Base-by-base conservation (phyloP, 2,329 filamentous ascomycete species). In the Verruconis gallopava region DNA sequence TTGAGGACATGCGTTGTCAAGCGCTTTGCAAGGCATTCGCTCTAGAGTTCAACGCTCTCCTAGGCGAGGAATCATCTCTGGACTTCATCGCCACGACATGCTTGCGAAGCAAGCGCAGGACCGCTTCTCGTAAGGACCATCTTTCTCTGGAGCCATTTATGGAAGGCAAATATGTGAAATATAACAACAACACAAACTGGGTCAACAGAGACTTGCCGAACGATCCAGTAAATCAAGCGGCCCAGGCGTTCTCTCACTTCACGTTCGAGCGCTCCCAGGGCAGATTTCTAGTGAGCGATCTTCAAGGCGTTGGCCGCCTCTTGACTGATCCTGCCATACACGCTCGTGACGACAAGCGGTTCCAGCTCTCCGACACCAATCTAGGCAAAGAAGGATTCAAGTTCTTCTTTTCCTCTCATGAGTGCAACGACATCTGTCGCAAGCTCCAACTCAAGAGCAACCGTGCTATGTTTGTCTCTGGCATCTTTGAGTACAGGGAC, bases 171-270 rank as follows among this genome's bases (percentile, higher is more conserved):
- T 64, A 60, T 38, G 48, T 61, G 45, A 64, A 64, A 51, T 65
- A 64, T 48, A 65, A 63, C 49, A 55, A 49, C 40, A 63, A 63
- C 43, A 46, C 44, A 18, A 48, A 50, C 30, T 59, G 48, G 4
- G 55, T 62, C 17, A 55, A 55, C n/a, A 46, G 58, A 2, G 50
- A 55, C 4, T 15, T 32, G 11, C 36, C 38, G 3, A 22, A 47
- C 1, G 47, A 52, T 20, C 45, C 43, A 4, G 51, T 52, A 46
- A 58, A 55, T 40, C 42, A 51, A 14, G 51, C 53, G 1, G 60
- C 61, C 0, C 62, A 65, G 33, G 62, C 60, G 0, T 65, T 65
- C 43, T 63, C 59, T 0, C 62, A 65, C 42, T 65, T 64, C 32
- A 63, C 62, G 1, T 65, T 61, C 34, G 62, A 65, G 50, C 55